These are phyloP conservation scores for Acacia acuminata DNA, from an alignment of 306 rosid genomes.

Conservation along the genomic window DNA sequence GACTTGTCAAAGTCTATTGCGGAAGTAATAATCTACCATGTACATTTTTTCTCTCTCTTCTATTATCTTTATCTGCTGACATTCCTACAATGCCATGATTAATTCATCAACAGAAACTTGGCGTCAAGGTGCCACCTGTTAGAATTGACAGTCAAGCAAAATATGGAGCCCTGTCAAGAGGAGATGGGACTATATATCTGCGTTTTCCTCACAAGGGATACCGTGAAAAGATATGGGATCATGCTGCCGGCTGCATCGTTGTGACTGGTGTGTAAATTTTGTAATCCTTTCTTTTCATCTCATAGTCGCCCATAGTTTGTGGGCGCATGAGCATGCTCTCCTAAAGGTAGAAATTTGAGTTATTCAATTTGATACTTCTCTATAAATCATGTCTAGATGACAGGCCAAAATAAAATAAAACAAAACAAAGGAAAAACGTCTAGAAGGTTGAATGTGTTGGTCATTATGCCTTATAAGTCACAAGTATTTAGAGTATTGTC, in stretches of 20 bases:
- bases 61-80: conserved; percentile 17
- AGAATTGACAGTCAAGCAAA: conserved; percentile 98
- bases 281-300: conserved; percentile 3
- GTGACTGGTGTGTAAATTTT: conserved; percentile 62
- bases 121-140: conserved; percentile 91
- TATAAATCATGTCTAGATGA: not conserved
- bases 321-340: not conserved
- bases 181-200: conserved; percentile 93
- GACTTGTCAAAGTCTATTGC: conserved; percentile 81
- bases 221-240: conserved; percentile 98
- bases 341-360: not conserved
- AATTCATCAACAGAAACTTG: conserved; percentile 76
- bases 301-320: not conserved
- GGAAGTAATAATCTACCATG: conserved; percentile 44
- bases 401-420: not conserved
- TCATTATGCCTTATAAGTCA: not conserved
- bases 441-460: not conserved
- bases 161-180: conserved; percentile 93
- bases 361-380: not conserved
- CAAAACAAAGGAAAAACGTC: not conserved
- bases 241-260: conserved; percentile 94
- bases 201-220: conserved; percentile 90
- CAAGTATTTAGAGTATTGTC: no score
- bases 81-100: conserved; percentile 5
- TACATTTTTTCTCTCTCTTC: not conserved